These are phyloP conservation scores for Carex parvula DNA, from an alignment of 176 grass and related monocot species.

Conservation along the genomic window DNA sequence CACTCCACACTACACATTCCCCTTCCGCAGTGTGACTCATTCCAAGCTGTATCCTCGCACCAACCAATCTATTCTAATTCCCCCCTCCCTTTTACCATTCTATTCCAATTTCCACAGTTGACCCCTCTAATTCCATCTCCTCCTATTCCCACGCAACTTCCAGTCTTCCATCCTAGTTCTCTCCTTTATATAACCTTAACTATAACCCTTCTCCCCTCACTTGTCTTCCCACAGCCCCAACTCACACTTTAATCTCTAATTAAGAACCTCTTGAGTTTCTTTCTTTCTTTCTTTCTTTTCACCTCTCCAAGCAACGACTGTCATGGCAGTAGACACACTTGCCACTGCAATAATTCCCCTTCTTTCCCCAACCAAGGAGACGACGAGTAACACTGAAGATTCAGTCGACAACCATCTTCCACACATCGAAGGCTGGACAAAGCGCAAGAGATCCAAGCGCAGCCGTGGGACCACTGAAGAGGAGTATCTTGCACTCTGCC, in stretches of 20 bases:
- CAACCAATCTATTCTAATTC: conserved; percentile 30
- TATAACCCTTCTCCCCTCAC: conserved; percentile 30
- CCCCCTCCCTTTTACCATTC: conserved; percentile 27
- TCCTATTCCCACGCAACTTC: conserved; percentile 26
- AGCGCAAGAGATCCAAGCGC: conserved; percentile 82
- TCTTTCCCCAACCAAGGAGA: conserved; percentile 9
- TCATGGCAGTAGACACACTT: neutral
- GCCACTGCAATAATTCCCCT: conserved; percentile 9
- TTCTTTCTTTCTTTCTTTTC: neutral
- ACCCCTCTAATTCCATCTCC: conserved; percentile 18
- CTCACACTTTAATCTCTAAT: neutral
- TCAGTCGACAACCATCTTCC: conserved; percentile 49
- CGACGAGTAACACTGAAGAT: conserved; percentile 39
- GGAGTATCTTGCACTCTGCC: conserved; percentile 88
- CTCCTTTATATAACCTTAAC: conserved; percentile 36
- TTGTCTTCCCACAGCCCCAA: conserved; percentile 22
- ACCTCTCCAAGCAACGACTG: neutral
- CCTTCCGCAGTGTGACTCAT: conserved; percentile 27
- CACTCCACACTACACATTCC: conserved; percentile 24
- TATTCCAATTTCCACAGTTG: conserved; percentile 41
- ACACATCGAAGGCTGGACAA: conserved; percentile 62
- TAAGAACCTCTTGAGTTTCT: neutral
- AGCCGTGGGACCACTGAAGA: conserved; percentile 56
- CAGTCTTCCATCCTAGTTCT: neutral
- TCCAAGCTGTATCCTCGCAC: conserved; percentile 16